Base-by-base conservation (phyloP, 352 stramenopile genomes). In the Pythium folliculosum region DNA sequence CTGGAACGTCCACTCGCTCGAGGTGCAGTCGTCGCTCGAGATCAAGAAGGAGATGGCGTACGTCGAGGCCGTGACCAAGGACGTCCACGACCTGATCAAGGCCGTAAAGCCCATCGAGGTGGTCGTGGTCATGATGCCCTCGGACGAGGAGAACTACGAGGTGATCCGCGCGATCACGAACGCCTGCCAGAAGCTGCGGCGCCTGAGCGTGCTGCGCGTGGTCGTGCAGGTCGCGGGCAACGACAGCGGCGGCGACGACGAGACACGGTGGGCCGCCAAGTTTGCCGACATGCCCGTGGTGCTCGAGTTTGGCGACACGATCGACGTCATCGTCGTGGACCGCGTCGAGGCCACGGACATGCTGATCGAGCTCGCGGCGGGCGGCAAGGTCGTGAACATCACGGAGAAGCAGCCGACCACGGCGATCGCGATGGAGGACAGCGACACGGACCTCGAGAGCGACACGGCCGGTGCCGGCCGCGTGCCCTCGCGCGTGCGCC, bases 321-420 rank as follows among this genome's bases (percentile, higher is more conserved):
- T 90, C 52, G 81, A 90, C 49, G 81, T 90, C 10, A 52, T 90
- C 0, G 76, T 88, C 27, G 77, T 90, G 21, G 77, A 90, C 54
- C 79, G 74, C 9, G 73, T 81, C 19, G 79, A 90, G 54, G 81
- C 81, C 45, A 86, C 79, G 0, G 79, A 90, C 63, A 87, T 90
- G 77, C 72, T 90, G 14, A 82, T 90, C 30, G 81, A 90, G 54
- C 72, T 90, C 10, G 81, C 81, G 8, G 79, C 79, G 17, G 80
- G 74, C 35, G 81, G 81, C 17, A 89, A 87, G 67, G 77, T 89
- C 13, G 77, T 89, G n/a, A 89, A 83, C 54, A 77, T 86, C 21
- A 45, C 72, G 4, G 77, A 78, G 45, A 76, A 77, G 45, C 70
- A 80, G 48, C 55, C 77, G 53, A 73, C 65, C 43, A 81, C 76